Percentiles rank a stretch among this genome's conserved stretches.
phyloP scores from a whole-genome alignment of 176 grass and related monocot genomes.

The Oryza longistaminata region DNA sequence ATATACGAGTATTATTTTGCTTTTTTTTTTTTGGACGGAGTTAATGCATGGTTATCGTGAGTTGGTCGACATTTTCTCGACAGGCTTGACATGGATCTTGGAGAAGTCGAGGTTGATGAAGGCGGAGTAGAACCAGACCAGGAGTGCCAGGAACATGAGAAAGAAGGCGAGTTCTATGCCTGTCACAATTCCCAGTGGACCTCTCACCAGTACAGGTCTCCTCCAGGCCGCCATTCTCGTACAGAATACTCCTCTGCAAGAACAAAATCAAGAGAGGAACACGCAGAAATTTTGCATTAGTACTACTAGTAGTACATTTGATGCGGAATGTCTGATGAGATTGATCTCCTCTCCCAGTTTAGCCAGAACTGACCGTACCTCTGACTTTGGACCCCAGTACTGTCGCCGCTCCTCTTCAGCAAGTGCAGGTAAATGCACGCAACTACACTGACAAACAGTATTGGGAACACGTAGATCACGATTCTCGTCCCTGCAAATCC shows the following conservation, averaged over 20 bases:
- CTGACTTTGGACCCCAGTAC: neutral
- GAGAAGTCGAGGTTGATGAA: constrained; percentile 39
- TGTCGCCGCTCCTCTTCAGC: neutral
- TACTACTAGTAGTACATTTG: neutral
- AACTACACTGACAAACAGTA: constrained; percentile 52
- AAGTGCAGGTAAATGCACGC: constrained; percentile 59
- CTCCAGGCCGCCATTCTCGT: constrained; percentile 33
- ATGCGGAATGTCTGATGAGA: neutral
- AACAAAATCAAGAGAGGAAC: neutral
- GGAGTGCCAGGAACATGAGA: constrained; percentile 54
- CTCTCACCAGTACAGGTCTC: constrained; percentile 55
- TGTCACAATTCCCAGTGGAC: constrained; percentile 57
- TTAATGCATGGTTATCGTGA: too few relatives aligned
- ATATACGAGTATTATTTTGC: too few relatives aligned
- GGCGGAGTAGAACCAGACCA: constrained; percentile 51
- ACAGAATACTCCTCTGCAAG: constrained; percentile 4
- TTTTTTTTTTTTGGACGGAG: too few relatives aligned
- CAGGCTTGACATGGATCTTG: neutral
- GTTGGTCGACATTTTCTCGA: constrained; percentile 37
- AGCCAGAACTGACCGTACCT: neutral
- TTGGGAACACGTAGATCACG: constrained; percentile 42
- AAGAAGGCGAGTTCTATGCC: constrained; percentile 43
- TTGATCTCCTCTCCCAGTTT: neutral
- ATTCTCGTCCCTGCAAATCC: constrained; percentile 37
- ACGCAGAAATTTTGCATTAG: neutral